Percentiles rank a stretch among this genome's conserved stretches.
Conservation (phyloP, 352 stramenopile species). For the Phytophthora europaea region DNA sequence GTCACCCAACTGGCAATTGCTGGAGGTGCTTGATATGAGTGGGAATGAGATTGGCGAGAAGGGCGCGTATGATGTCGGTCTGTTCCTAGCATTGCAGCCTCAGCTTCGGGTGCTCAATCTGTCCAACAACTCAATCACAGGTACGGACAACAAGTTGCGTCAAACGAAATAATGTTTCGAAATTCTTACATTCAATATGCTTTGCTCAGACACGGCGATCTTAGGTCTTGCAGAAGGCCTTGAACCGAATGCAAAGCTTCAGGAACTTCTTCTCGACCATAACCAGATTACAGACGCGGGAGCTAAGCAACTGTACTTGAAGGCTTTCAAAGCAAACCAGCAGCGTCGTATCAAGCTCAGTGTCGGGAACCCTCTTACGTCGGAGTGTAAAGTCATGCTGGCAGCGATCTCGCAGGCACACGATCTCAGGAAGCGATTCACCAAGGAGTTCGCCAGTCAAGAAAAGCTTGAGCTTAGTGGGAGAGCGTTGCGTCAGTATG, state of each 20-base stretch:
- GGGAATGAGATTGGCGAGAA: slow-evolving; percentile 56
- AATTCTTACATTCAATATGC: not conserved
- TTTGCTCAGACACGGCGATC: slow-evolving; percentile 46
- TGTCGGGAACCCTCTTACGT: slow-evolving; percentile 53
- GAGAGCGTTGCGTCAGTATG: slow-evolving; percentile 57
- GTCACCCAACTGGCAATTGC: slow-evolving; percentile 35
- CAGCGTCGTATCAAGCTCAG: slow-evolving; percentile 54
- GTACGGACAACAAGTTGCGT: slow-evolving; percentile 27
- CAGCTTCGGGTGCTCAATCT: slow-evolving; percentile 58
- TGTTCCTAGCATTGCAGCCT: slow-evolving; percentile 55
- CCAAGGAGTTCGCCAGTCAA: slow-evolving; percentile 44
- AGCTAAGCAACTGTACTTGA: slow-evolving; percentile 59
- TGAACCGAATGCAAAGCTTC: slow-evolving; percentile 50
- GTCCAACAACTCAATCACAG: slow-evolving; percentile 59
- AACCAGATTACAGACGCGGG: slow-evolving; percentile 65
- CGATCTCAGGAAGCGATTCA: slow-evolving; percentile 65
- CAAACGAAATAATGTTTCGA: not conserved
- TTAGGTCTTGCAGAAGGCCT: slow-evolving; percentile 53
- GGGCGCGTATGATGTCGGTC: slow-evolving; percentile 48
- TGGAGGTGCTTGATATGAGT: slow-evolving; percentile 67
- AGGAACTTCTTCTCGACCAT: slow-evolving; percentile 59
- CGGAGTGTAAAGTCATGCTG: slow-evolving; percentile 60
- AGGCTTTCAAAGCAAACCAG: slow-evolving; percentile 54
- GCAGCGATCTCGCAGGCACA: slow-evolving; percentile 64
- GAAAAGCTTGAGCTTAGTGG: slow-evolving; percentile 57